Percentiles rank a stretch among this genome's conserved stretches.
phyloP scores from a whole-genome alignment of 768 basidiomycete species.

The Hirschioporus abietinus region DNA sequence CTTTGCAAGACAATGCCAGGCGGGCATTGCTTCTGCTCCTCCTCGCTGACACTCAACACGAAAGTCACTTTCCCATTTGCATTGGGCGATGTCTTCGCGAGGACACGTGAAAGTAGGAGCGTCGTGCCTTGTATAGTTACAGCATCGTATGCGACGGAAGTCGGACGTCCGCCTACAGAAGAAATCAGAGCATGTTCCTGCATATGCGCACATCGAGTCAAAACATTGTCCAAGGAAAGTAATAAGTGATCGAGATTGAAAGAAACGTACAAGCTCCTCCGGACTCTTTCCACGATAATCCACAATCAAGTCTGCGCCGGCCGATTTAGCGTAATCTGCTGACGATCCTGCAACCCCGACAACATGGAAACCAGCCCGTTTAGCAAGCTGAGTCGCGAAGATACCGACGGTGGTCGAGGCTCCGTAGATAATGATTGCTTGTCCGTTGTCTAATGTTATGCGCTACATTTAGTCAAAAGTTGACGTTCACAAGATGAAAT shows the following conservation, averaged over 20 bases:
- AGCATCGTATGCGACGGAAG: background rate
- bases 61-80: background rate
- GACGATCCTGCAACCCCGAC: constrained; percentile 3
- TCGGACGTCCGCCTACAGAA: background rate
- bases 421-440: constrained; percentile 5
- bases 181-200: background rate
- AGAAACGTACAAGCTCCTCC: background rate
- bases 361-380: constrained; percentile 6
- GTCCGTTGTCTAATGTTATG: background rate
- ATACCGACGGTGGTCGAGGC: constrained; percentile 3
- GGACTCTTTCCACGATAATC: background rate
- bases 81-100: background rate
- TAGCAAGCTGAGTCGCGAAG: constrained; percentile 7
- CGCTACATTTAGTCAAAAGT: background rate
- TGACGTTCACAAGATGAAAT: background rate
- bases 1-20: background rate
- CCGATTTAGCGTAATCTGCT: background rate
- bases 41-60: background rate
- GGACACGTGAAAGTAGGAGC: background rate
- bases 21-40: background rate
- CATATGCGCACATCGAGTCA: background rate
- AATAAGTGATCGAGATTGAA: background rate
- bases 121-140: background rate
- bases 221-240: background rate
- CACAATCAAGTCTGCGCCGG: background rate